Evolutionary conservation across 805 yeast species (phyloP).

Genomic region (Pichia heedii): DNA sequence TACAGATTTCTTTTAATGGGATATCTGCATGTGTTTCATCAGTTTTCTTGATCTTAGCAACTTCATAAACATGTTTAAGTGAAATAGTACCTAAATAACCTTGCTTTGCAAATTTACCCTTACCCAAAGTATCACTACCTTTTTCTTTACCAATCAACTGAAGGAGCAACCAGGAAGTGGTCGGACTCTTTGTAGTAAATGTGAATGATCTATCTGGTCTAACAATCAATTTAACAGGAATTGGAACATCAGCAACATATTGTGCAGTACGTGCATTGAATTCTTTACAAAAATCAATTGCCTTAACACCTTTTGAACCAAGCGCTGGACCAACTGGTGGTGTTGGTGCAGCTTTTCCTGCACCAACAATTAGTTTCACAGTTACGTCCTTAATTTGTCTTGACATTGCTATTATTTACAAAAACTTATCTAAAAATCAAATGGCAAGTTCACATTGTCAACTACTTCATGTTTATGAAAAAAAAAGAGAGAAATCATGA

Average conservation of each 20-base stretch:
- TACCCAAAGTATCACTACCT: slow-evolving; percentile 67
- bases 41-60: slow-evolving; percentile 85
- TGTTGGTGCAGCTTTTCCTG: slow-evolving; percentile 96
- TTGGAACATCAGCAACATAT: slow-evolving; percentile 76
- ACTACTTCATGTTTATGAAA: no score
- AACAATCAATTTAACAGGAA: slow-evolving; percentile 77
- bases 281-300: slow-evolving; percentile 96
- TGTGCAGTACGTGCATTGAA: slow-evolving; percentile 95
- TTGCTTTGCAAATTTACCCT: slow-evolving; percentile 42
- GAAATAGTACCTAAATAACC: slow-evolving; percentile 36
- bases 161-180: slow-evolving; percentile 77
- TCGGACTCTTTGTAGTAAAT: slow-evolving; percentile 84
- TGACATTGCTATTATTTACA: slow-evolving; percentile 12
- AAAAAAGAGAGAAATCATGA: no score
- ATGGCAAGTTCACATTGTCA: no score
- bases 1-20: slow-evolving; percentile 67
- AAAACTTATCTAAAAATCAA: no score
- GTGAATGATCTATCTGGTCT: slow-evolving; percentile 87
- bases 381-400: slow-evolving; percentile 45
- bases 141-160: slow-evolving; percentile 74
- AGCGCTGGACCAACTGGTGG: slow-evolving; percentile 99
- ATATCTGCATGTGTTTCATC: slow-evolving; percentile 70
- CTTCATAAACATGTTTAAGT: slow-evolving; percentile 86
- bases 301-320: slow-evolving; percentile 97
- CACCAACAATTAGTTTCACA: slow-evolving; percentile 87